These are phyloP conservation scores for Teratosphaeria pseudoeucalypti DNA, from an alignment of 2,329 filamentous ascomycete species.

Conservation along the genomic window DNA sequence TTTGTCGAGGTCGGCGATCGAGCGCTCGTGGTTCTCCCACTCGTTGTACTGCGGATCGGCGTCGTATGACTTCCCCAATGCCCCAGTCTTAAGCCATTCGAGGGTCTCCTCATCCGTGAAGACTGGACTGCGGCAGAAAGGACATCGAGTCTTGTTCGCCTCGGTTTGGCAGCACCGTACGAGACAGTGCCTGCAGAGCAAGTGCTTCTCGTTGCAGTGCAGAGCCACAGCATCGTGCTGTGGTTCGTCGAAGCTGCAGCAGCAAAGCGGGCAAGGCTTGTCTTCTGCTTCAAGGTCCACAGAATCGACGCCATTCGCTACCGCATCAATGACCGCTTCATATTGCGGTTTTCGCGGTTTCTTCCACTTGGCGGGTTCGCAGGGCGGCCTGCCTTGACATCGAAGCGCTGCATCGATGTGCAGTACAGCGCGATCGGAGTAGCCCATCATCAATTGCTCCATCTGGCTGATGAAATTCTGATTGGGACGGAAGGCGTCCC, in stretches of 20 bases:
- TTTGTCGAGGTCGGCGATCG: not conserved
- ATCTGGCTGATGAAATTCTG: not conserved
- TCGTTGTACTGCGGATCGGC: not conserved
- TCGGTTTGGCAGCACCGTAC: not conserved
- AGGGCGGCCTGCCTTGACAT: not conserved
- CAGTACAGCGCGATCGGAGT: not conserved
- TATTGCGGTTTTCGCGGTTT: not conserved
- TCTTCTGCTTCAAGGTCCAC: not conserved
- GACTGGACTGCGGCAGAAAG: not conserved
- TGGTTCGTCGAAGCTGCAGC: not conserved
- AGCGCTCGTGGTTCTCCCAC: not conserved
- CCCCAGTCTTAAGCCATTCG: not conserved
- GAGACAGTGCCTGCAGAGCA: not conserved
- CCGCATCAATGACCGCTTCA: not conserved
- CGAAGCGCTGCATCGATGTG: not conserved
- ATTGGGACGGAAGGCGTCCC: not conserved
- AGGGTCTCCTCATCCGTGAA: not conserved
- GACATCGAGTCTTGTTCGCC: not conserved
- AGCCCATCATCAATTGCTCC: not conserved
- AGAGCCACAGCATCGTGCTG: not conserved
- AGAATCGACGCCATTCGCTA: not conserved
- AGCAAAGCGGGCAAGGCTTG: not conserved
- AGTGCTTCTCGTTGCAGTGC: not conserved
- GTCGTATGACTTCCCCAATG: not conserved
- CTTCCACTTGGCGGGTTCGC: not conserved